These are phyloP conservation scores for Fragilariopsis cylindrus DNA, from an alignment of 108 stramenopile genomes.

Conservation along the genomic window DNA sequence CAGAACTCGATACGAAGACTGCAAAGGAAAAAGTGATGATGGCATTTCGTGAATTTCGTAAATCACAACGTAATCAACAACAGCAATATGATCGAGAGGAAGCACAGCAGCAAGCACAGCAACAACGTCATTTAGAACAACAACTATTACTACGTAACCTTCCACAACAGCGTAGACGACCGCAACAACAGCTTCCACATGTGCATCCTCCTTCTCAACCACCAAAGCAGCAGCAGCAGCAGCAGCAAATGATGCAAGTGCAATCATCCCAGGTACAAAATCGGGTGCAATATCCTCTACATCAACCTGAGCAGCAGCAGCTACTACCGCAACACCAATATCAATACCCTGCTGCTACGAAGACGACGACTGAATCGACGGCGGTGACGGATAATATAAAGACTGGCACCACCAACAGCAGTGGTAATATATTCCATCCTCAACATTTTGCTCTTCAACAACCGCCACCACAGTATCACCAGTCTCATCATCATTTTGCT, in stretches of 20 bases:
- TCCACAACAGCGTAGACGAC: background rate
- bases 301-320: background rate
- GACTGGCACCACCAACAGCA: too few species aligned
- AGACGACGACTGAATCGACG: too few species aligned
- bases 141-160: background rate
- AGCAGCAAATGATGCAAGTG: too few species aligned
- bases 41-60: conserved; percentile 20
- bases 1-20: conserved; percentile 4
- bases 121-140: background rate
- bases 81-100: background rate
- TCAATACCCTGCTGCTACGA: too few species aligned
- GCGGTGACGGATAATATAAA: too few species aligned
- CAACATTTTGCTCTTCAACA: too few species aligned
- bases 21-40: conserved; percentile 18
- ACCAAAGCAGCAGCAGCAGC: background rate
- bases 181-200: conserved; percentile 1
- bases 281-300: background rate
- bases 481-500: background rate
- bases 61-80: conserved; percentile 11
- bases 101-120: background rate
- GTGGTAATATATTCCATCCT: too few species aligned
- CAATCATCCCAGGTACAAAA: background rate
- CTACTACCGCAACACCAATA: too few species aligned
- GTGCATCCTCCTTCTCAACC: background rate
- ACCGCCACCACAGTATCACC: too few species aligned